Conservation (phyloP, 2,329 filamentous ascomycete genomes). For the Didymella exigua region DNA sequence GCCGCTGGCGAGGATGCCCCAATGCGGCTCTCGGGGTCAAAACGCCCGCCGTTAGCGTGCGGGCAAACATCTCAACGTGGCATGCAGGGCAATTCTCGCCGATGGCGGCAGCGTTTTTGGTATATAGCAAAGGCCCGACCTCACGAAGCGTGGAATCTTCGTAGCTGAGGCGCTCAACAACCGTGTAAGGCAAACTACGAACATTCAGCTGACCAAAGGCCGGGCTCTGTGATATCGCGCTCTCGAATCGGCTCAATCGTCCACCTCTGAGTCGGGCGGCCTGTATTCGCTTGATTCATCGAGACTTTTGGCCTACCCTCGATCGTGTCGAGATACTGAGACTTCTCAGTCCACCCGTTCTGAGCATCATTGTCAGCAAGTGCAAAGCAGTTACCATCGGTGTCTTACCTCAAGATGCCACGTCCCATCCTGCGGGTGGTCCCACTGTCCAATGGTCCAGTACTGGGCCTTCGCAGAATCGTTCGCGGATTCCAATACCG, state of each 20-base stretch:
- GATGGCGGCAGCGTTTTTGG: not conserved
- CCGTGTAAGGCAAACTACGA: not conserved
- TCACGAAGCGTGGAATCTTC: not conserved
- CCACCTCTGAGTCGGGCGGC: constrained; percentile 30
- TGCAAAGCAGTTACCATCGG: not conserved
- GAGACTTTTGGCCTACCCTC: constrained; percentile 20
- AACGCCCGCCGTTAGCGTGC: constrained; percentile 6
- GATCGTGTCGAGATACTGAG: constrained; percentile 26
- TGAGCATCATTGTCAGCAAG: not conserved
- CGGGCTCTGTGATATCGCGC: constrained; percentile 24
- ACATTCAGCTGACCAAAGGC: constrained; percentile 14
- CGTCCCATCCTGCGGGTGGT: constrained; percentile 21
- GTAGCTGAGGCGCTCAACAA: constrained; percentile 7
- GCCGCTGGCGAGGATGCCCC: constrained; percentile 5
- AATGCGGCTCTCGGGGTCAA: constrained; percentile 8
- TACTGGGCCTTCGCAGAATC: constrained; percentile 9
- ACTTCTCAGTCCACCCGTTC: constrained; percentile 22
- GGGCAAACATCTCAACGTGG: not conserved
- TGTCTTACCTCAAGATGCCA: constrained; percentile 20
- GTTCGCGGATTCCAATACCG: constrained; percentile 16
- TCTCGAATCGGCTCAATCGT: constrained; percentile 24
- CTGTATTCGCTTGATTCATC: constrained; percentile 22
- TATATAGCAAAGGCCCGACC: constrained; percentile 1
- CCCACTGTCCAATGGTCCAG: constrained; percentile 30
- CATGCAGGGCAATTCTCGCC: constrained; percentile 2